phyloP scores from a whole-genome alignment of 139 green algal genomes.

The Mesotaenium endlicherianum region DNA sequence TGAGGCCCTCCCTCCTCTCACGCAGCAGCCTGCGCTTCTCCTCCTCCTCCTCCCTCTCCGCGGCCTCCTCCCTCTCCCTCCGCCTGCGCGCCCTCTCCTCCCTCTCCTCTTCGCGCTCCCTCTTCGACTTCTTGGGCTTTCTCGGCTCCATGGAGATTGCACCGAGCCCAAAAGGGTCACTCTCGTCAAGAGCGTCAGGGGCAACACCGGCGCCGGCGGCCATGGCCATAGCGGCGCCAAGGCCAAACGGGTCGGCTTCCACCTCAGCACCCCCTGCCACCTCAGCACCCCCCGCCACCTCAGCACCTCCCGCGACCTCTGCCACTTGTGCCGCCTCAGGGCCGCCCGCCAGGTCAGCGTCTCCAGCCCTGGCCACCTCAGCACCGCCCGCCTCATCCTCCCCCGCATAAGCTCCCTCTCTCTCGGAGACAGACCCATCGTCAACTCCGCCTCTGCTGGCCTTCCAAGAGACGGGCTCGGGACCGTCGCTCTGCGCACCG shows the following conservation, averaged over 20 bases:
- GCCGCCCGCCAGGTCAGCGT: too few relatives aligned
- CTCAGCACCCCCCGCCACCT: background rate
- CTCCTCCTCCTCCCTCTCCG: background rate
- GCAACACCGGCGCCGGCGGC: too few relatives aligned
- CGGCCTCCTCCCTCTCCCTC: slow-evolving; percentile 10
- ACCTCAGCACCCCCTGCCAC: background rate
- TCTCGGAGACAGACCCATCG: too few relatives aligned
- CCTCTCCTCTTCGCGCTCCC: background rate
- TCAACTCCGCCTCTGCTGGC: too few relatives aligned
- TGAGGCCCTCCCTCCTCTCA: slow-evolving; percentile 17
- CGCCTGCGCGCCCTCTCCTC: slow-evolving; percentile 11
- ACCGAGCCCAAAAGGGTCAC: slow-evolving; percentile 15
- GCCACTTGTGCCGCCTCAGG: too few relatives aligned
- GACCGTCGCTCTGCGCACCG: background rate
- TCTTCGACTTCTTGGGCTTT: background rate
- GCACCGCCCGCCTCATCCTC: background rate
- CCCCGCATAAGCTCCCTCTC: too few relatives aligned
- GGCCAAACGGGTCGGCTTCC: background rate
- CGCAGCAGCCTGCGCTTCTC: slow-evolving; percentile 1
- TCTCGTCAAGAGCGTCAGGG: background rate
- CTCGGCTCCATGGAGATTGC: background rate
- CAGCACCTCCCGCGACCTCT: too few relatives aligned
- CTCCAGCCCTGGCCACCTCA: background rate
- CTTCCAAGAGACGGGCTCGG: too few relatives aligned
- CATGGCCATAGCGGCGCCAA: background rate